Evolutionary conservation across 2,329 filamentous ascomycete genomes (phyloP), one percentile per base, ranked within the genome.

Genomic region (Geosmithia flava): DNA sequence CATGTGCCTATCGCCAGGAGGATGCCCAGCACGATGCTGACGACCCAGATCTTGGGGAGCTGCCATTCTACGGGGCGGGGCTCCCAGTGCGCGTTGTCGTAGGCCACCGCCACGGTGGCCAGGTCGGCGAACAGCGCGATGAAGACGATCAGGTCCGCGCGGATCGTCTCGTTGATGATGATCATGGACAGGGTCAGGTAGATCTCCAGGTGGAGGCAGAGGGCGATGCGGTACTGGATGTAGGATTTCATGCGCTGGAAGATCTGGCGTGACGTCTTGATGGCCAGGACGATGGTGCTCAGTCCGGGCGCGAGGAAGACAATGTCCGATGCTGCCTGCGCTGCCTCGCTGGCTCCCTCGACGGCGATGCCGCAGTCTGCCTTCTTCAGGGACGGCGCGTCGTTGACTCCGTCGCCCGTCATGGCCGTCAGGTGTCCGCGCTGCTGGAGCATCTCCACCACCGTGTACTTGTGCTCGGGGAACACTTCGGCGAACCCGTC

Each of bases 171-270:
- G 70, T 86, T 83, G 68, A 87, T 78, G 69, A 86, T 85, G 65
- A 87, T 81, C 81, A 87, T 87, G 33, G 82, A 85, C 51, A 81
- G 83, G 56, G 83, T 81, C 20, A 88, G 72, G 73, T 87, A 88
- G 62, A 88, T 80, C 66, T 85, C 82, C 58, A 86, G 71, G 63
- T 86, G 82, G 52, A 86, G 69, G 66, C 82, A 85, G 51, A 86
- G 76, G 46, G 82, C 82, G 60, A 86, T 86, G 73, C 82, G 81
- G 70, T 86, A 85, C 68, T 85, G 80, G 51, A 86, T 83, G 64
- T 85, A 86, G 27, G 81, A 77, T 74, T 85, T 85, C 82, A 85
- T 85, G 59, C 81, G 80, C 72, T 85, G 81, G 77, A 85, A 85
- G 59, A 85, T 85, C 68, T 85, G 79, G 57, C 82, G 80, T 53